These are phyloP conservation scores for Fusarium nisikadoi DNA, from an alignment of 2,329 filamentous ascomycete species.

Conservation along the genomic window DNA sequence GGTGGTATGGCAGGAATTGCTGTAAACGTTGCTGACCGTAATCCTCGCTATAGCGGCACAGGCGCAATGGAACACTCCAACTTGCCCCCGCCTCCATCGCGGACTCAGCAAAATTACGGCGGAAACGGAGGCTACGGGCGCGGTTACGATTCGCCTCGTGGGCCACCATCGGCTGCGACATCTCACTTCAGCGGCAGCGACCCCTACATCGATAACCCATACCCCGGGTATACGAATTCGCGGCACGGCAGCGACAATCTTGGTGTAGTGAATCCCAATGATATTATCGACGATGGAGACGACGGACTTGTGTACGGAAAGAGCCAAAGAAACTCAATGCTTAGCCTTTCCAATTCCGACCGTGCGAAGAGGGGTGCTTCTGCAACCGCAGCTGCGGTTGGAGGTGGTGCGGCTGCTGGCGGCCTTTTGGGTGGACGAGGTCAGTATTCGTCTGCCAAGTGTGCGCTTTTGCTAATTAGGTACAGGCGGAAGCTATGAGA, in stretches of 20 bases:
- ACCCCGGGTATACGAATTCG: slow-evolving; percentile 63
- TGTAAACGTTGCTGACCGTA: slow-evolving; percentile 71
- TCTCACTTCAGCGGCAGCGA: slow-evolving; percentile 47
- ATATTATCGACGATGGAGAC: slow-evolving; percentile 88
- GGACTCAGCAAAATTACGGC: slow-evolving; percentile 44
- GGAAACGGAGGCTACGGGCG: slow-evolving; percentile 41
- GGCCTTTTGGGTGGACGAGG: slow-evolving; percentile 48
- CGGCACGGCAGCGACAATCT: slow-evolving; percentile 60
- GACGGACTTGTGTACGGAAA: slow-evolving; percentile 75
- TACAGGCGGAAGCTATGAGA: slow-evolving; percentile 48
- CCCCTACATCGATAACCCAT: slow-evolving; percentile 72
- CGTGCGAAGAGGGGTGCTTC: slow-evolving; percentile 40
- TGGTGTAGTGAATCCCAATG: slow-evolving; percentile 77
- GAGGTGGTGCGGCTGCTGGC: slow-evolving; percentile 56
- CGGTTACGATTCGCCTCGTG: slow-evolving; percentile 39
- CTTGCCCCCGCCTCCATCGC: slow-evolving; percentile 53
- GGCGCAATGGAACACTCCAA: slow-evolving; percentile 64
- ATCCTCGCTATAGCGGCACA: slow-evolving; percentile 72
- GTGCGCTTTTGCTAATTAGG: slow-evolving; percentile 13
- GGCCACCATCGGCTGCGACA: slow-evolving; percentile 24
- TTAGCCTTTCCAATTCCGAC: slow-evolving; percentile 64
- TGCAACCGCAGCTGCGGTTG: slow-evolving; percentile 57
- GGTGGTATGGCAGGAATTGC: slow-evolving; percentile 77
- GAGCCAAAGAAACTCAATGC: slow-evolving; percentile 65
- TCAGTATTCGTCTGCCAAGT: slow-evolving; percentile 10